Conservation (phyloP, 2,329 filamentous ascomycete genomes). For the Talaromyces sp. region DNA sequence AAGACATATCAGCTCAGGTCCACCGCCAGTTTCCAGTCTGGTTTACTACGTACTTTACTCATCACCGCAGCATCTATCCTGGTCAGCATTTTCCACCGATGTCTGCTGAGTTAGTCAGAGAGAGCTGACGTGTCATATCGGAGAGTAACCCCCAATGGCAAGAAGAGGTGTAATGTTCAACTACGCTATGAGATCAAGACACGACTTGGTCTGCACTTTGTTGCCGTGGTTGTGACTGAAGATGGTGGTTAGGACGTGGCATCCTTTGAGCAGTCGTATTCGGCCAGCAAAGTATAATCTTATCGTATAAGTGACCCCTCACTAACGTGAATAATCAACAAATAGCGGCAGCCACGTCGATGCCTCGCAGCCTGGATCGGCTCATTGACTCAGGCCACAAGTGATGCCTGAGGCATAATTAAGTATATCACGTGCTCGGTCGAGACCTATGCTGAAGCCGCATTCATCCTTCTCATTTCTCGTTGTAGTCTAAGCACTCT, state of each 20-base stretch:
- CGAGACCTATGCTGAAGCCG: not conserved
- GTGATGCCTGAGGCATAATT: not conserved
- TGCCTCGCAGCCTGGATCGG: not conserved
- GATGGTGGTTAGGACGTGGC: not conserved
- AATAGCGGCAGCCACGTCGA: not conserved
- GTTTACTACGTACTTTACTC: not conserved
- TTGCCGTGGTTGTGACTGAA: not conserved
- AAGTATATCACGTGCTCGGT: not conserved
- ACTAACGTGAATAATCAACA: not conserved
- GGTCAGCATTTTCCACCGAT: not conserved
- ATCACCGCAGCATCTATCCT: not conserved
- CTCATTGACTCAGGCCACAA: not conserved
- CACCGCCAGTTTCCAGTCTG: constrained; percentile 1
- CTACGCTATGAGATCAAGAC: not conserved
- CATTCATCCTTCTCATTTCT: not conserved
- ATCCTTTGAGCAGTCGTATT: not conserved
- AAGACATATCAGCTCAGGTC: not conserved
- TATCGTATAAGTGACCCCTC: not conserved
- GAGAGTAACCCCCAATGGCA: not conserved
- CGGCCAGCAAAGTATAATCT: not conserved
- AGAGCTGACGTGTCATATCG: constrained; percentile 3
- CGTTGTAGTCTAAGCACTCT: not conserved
- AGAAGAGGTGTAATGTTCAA: not conserved
- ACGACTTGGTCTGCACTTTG: not conserved
- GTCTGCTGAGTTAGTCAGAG: not conserved